Base-by-base conservation (phyloP, 495 filamentous ascomycete genomes). In the Neurospora sp. region DNA sequence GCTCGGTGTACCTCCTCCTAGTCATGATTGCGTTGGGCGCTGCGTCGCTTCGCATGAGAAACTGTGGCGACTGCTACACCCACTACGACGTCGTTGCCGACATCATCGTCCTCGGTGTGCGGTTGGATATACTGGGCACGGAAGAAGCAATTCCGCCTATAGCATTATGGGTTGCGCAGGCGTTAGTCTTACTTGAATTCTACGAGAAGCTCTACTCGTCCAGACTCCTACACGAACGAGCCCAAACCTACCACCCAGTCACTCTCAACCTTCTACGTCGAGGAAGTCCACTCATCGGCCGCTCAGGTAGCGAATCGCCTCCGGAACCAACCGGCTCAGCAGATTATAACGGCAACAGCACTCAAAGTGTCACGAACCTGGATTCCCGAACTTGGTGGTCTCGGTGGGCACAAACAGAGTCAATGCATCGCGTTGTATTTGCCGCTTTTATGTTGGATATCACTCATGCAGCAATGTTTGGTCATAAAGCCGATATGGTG, bases 151-250 rank as follows among this genome's bases (percentile, higher is more conserved):
- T 90, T 31, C 94, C 96, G 7, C 95, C 96, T 3, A 95, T 96
- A 1, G 93, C 93, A 74, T 84, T 99, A 17, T 99, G 96, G 96
- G 89, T 97, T 36, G 96, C 96, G 74, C 96, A 99, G 78, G 91
- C 96, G 0, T 83, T 98, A 34, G 81, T 99, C 17, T 83, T 99
- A 9, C 84, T 99, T 19, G 96, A 99, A 77, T 89, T 97, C 4
- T 97, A 95, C 79, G 96, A 99, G 82, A 99, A 99, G 86, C 92
- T 96, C 88, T 97, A 94, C 79, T 93, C 93, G 8, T 97, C 94
- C 2, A 86, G 94, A 39, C 88, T 89, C 11, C 86, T 98, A 31
- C 96, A 99, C 80, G 96, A 99, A 82, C 90, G 96, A 73, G 94
- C 94, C 0, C 96, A 98, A 76, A 97, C 98, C 45, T 96, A 98